Evolutionary conservation across 108 stramenopile genomes (phyloP).

Genomic region (Mayamaea pseudoterrestris): DNA sequence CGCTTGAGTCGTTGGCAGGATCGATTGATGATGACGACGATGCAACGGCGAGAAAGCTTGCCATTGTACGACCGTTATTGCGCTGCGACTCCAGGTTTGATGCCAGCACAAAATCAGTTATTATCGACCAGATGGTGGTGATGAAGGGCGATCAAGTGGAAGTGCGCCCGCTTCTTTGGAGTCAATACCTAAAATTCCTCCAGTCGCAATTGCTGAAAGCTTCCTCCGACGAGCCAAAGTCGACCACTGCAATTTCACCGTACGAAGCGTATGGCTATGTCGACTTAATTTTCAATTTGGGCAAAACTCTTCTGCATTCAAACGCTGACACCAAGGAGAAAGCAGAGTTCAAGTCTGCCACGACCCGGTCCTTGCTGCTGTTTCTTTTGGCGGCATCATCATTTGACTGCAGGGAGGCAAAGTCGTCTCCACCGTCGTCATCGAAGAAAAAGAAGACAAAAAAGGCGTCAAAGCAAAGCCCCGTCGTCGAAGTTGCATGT

Average conservation of each 20-base stretch:
- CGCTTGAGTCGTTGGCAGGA: slow-evolving; percentile 7
- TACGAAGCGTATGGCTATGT: slow-evolving; percentile 24
- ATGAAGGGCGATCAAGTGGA: slow-evolving; percentile 2
- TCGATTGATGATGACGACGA: slow-evolving; percentile 8
- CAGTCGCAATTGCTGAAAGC: slow-evolving; percentile 9
- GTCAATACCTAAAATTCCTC: slow-evolving; percentile 13
- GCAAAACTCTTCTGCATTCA: slow-evolving; percentile 19
- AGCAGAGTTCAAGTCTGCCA: slow-evolving; percentile 14
- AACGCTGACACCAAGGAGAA: slow-evolving; percentile 1
- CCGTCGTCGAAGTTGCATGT: no score
- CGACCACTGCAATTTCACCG: no score
- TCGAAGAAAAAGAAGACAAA: slow-evolving; percentile 37
- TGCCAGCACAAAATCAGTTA: slow-evolving; percentile 46
- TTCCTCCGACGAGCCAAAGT: slow-evolving; percentile 1
- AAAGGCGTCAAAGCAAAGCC: slow-evolving; percentile 10
- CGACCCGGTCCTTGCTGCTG: slow-evolving; percentile 17
- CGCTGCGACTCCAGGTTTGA: slow-evolving; percentile 56
- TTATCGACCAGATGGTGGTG: slow-evolving; percentile 30
- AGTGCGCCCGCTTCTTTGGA: slow-evolving; percentile 11
- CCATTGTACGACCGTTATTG: slow-evolving; percentile 40
- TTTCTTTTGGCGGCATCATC: slow-evolving; percentile 68
- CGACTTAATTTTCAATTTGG: slow-evolving; percentile 23
- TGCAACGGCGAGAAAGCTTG: slow-evolving; percentile 17
- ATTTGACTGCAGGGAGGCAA: slow-evolving; percentile 41
- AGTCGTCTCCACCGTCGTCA: slow-evolving; percentile 5